These are phyloP conservation scores for Tubosaeta brunneosetosa DNA, from an alignment of 768 basidiomycete species.

Conservation along the genomic window DNA sequence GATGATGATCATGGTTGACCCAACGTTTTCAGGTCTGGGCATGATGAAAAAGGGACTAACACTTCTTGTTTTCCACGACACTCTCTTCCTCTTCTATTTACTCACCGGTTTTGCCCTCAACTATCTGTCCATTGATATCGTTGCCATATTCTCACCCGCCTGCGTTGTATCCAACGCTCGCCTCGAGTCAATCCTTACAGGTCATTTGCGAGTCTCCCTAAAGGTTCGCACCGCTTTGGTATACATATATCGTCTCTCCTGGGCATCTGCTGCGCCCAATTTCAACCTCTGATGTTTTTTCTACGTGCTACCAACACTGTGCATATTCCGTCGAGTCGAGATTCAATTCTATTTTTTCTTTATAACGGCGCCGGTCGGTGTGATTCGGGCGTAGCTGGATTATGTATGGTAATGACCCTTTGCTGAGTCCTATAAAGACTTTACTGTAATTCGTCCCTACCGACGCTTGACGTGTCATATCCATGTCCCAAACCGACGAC, in stretches of 20 bases:
- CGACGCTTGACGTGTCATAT: constrained; percentile 3
- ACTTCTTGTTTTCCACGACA: constrained; percentile 24
- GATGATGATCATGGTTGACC: constrained; percentile 9
- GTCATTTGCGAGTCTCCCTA: constrained; percentile 35
- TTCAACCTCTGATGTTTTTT: constrained; percentile 34
- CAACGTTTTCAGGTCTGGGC: constrained; percentile 68
- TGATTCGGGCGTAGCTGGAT: not conserved
- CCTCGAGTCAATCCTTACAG: constrained; percentile 63
- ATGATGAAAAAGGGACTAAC: constrained; percentile 39
- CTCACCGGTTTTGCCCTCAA: constrained; percentile 15
- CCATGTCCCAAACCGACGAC: constrained; percentile 53
- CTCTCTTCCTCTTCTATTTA: constrained; percentile 23
- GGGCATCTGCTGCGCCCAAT: constrained; percentile 29
- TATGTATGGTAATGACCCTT: not conserved
- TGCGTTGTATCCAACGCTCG: constrained; percentile 42
- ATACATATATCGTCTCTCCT: constrained; percentile 34
- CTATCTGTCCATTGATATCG: constrained; percentile 46
- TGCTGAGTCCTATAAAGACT: constrained; percentile 1
- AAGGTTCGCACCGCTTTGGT: constrained; percentile 33
- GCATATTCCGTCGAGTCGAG: constrained; percentile 39
- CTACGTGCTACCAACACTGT: constrained; percentile 36
- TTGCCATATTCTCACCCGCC: constrained; percentile 52
- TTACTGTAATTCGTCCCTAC: not conserved
- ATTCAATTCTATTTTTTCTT: constrained; percentile 33
- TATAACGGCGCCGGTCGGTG: not conserved